Base-by-base conservation (phyloP, 2,329 filamentous ascomycete species). In the Teratosphaeriaceae sp. region DNA sequence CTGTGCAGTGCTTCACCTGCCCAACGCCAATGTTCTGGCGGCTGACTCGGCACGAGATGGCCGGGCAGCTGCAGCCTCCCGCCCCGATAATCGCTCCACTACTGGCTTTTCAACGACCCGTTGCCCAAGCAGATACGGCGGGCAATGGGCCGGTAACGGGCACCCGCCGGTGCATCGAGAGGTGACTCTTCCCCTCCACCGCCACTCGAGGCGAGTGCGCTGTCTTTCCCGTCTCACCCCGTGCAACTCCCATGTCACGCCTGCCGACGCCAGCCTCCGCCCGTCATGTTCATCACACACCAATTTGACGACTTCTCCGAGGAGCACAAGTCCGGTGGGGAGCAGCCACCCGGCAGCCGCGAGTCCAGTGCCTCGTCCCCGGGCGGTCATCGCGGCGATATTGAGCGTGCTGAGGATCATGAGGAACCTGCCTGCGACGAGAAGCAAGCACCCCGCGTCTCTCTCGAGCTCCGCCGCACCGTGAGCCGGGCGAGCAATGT, bases 401-500 rank as follows among this genome's bases (percentile, higher is more conserved):
- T n/a, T n/a, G n/a, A n/a, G n/a, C n/a, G n/a, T n/a, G n/a, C n/a
- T n/a, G n/a, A n/a, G n/a, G n/a, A n/a, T n/a, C n/a, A n/a, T n/a
- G n/a, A n/a, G n/a, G n/a, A n/a, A n/a, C n/a, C n/a, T n/a, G n/a
- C n/a, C n/a, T n/a, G n/a, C n/a, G n/a, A n/a, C n/a, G n/a, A n/a
- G n/a, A n/a, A n/a, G n/a, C n/a, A n/a, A n/a, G n/a, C n/a, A n/a
- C n/a, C n/a, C n/a, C 30, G 39, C 20, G 24, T 44, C 19, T 56
- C 55, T 8, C 43, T 53, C 12, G 52, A 55, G 18, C 47, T 58
- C 5, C 51, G 50, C 16, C 45, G 50, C 18, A 55, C 52, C 11
- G 41, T 40, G 18, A 47, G 42, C 33, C 46, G 44, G 5, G 51
- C 57, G 9, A 57, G 56, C 48, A 59, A 57, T 45, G 54, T 54